Evolutionary conservation across 768 basidiomycete species (phyloP).

Genomic region (Lentinus brumalis): DNA sequence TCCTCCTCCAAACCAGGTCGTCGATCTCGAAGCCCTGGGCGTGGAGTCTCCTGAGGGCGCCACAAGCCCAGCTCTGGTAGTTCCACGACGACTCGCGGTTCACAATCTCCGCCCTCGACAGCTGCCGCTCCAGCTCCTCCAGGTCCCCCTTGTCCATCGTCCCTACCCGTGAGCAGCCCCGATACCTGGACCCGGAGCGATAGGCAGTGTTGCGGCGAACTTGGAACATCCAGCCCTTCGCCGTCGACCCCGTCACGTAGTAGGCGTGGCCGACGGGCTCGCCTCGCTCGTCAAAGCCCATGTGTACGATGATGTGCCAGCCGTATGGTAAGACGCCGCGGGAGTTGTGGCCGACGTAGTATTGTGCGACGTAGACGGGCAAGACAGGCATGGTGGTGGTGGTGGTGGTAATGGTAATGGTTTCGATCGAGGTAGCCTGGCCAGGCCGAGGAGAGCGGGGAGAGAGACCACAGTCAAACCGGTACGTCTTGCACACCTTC

Average conservation of each 20-base stretch:
- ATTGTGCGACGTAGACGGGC: slow-evolving; percentile 12
- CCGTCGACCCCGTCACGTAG: slow-evolving; percentile 3
- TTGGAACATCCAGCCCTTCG: background rate
- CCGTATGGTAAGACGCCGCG: background rate
- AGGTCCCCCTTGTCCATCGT: background rate
- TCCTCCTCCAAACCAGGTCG: background rate
- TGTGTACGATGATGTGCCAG: slow-evolving; percentile 14
- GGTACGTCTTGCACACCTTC: background rate
- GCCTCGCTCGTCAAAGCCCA: background rate
- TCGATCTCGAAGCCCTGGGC: background rate
- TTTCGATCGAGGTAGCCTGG: background rate
- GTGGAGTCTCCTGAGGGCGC: background rate
- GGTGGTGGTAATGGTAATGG: background rate
- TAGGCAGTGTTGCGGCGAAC: background rate
- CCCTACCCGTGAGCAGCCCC: background rate
- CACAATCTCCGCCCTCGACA: background rate
- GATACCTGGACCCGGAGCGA: background rate
- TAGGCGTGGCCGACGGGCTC: slow-evolving; percentile 5
- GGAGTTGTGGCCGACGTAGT: slow-evolving; percentile 4
- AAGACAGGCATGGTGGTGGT: background rate
- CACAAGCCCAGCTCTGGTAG: slow-evolving; percentile 5
- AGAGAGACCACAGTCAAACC: background rate
- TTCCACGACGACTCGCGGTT: background rate
- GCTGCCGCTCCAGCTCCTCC: background rate
- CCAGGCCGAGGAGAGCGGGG: background rate